These are phyloP conservation scores for Solanum sejunctum DNA, from an alignment of 257 asterid species.

Conservation along the genomic window DNA sequence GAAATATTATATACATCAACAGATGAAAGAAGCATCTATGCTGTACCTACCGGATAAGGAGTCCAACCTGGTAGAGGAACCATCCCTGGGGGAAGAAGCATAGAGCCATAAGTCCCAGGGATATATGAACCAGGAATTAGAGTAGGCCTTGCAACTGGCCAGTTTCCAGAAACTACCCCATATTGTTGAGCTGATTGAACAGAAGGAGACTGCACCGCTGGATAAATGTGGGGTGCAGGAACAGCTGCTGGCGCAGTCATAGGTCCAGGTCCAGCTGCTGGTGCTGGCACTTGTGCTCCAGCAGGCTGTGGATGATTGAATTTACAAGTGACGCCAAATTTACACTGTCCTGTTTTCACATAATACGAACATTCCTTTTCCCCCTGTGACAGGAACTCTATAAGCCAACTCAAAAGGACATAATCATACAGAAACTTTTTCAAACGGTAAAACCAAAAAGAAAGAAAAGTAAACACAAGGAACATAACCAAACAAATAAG, in stretches of 20 bases:
- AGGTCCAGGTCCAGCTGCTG: constrained; percentile 40
- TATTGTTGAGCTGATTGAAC: constrained; percentile 77
- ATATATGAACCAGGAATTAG: constrained; percentile 65
- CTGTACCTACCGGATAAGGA: constrained; percentile 54
- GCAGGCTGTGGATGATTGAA: constrained; percentile 94
- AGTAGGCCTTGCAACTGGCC: constrained; percentile 72
- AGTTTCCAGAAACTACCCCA: constrained; percentile 69
- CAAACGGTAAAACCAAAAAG: background rate
- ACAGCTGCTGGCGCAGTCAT: constrained; percentile 40
- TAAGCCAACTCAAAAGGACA: constrained; percentile 10
- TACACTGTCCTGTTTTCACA: constrained; percentile 84
- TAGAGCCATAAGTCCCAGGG: constrained; percentile 62
- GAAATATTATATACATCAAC: background rate
- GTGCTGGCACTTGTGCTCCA: constrained; percentile 38
- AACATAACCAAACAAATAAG: background rate
- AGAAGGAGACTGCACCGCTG: constrained; percentile 48
- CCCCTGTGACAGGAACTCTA: constrained; percentile 47
- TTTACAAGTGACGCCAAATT: constrained; percentile 87
- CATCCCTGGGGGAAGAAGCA: constrained; percentile 72
- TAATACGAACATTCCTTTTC: constrained; percentile 87
- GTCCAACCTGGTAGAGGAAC: constrained; percentile 80
- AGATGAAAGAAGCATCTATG: constrained; percentile 6
- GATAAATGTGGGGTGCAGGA: constrained; percentile 45
- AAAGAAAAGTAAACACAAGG: constrained; percentile 2
- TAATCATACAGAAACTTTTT: constrained; percentile 1